Evolutionary conservation across 140 eudicot genomes (phyloP).

Genomic region (Bidens hawaiensis): DNA sequence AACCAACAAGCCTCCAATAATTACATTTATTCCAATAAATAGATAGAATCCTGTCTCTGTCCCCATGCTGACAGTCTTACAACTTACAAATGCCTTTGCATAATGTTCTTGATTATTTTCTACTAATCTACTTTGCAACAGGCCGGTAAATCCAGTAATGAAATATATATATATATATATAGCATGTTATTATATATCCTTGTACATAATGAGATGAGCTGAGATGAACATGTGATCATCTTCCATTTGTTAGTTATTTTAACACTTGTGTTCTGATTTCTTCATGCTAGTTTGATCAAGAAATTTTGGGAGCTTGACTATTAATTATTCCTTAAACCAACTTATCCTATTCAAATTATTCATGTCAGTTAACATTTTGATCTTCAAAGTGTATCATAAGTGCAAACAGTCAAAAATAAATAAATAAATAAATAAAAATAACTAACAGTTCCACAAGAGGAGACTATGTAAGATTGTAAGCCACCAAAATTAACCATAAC

Average conservation of each 20-base stretch:
- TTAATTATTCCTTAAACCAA: neutral
- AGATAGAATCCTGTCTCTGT: neutral
- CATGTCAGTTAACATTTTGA: neutral
- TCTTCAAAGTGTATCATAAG: neutral
- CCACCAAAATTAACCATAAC: too few species aligned
- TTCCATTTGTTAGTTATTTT: too few species aligned
- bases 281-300: too few species aligned
- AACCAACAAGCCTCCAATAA: slow-evolving; percentile 18
- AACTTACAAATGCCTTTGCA: neutral
- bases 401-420: too few species aligned
- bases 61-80: neutral
- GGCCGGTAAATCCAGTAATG: neutral
- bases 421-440: too few species aligned
- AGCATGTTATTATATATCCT: neutral
- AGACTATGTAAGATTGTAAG: too few species aligned
- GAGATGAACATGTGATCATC: neutral
- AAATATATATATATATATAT: too few species aligned
- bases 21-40: slow-evolving; percentile 1
- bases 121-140: neutral
- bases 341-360: neutral
- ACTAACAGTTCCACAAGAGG: neutral
- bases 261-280: too few species aligned
- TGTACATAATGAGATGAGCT: too few species aligned
- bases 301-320: too few species aligned
- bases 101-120: neutral